Base-by-base conservation (phyloP, 139 green algal genomes). In the Picochlorum costavermella region DNA sequence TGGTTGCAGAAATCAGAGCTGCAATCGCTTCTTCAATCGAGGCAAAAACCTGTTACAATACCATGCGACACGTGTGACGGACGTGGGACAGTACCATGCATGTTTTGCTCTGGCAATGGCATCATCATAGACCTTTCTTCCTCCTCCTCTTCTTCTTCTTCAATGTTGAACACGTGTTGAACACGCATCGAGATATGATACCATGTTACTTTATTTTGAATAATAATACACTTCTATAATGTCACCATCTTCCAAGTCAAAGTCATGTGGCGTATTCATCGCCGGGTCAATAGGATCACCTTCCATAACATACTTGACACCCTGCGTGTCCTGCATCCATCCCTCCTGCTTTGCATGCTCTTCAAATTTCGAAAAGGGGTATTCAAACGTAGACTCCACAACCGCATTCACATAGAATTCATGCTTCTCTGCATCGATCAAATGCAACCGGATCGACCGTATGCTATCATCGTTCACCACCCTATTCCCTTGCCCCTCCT, bases 1-100 rank as follows among this genome's bases (percentile, higher is more conserved):
- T 86, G 80, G 80, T 56, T 86, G 59, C 78, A 83, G 56, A 81
- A 62, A 61, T 56, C 61, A 20, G 63, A 86, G 44, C 65, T 81
- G 23, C 45, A 43, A 23, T 37, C 69, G 16, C n/a, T 53, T 20
- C 5, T 53, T 28, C 17, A 20, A 20, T 20, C 16, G 46, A 53
- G 46, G 10, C 17, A 28, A 26, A 6, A 40, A 12, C 6, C 33
- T 2, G 33, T 40, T 40, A 40, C 33, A 6, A 40, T 12, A 40
- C 8, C 33, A 11, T 40, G 33, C 33, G 33, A 40, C 5, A 13
- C 6, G 33, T 40, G 33, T 40, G 8, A 40, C 4, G 33, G 33
- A 40, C 8, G 1, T 40, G 33, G 33, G 33, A 40, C 33, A 6
- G 33, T 40, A 2, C 33, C 33, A 40, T 40, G 33, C 33, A 40